Percentiles rank a stretch among this genome's conserved stretches.
These are phyloP conservation scores for Rutstroemia sp. DNA, from an alignment of 2,329 filamentous ascomycete species.

Conservation along the genomic window DNA sequence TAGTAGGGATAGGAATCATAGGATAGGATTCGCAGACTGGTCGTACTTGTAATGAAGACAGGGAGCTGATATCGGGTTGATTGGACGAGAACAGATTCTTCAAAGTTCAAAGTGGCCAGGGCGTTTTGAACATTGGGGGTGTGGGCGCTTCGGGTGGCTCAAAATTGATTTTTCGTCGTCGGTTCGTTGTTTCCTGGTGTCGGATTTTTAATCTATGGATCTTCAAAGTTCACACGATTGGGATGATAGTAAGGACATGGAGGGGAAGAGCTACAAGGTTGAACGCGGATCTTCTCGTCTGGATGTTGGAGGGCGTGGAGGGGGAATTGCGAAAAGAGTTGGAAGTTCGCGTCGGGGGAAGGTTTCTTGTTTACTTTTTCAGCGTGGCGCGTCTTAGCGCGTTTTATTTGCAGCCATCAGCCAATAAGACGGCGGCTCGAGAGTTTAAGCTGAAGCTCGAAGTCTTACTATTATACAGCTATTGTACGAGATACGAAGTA, in stretches of 20 bases:
- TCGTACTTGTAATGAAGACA: background rate
- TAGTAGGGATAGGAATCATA: background rate
- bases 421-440: background rate
- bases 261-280: background rate
- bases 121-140: background rate
- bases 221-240: background rate
- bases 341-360: background rate
- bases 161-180: background rate
- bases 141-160: constrained; percentile 3
- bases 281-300: background rate
- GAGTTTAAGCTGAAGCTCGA: background rate
- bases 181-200: background rate
- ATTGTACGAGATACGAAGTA: background rate
- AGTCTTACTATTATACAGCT: no score
- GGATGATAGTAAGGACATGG: background rate
- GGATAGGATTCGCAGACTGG: background rate
- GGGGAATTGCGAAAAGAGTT: background rate
- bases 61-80: background rate
- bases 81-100: constrained; percentile 1
- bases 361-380: constrained; percentile 5
- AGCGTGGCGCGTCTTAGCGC: background rate
- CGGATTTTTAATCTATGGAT: background rate
- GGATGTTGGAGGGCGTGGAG: background rate
- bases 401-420: background rate
- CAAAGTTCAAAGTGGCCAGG: constrained; percentile 2